Conservation (phyloP, 2,329 filamentous ascomycete species). For the Metarhizium album region DNA sequence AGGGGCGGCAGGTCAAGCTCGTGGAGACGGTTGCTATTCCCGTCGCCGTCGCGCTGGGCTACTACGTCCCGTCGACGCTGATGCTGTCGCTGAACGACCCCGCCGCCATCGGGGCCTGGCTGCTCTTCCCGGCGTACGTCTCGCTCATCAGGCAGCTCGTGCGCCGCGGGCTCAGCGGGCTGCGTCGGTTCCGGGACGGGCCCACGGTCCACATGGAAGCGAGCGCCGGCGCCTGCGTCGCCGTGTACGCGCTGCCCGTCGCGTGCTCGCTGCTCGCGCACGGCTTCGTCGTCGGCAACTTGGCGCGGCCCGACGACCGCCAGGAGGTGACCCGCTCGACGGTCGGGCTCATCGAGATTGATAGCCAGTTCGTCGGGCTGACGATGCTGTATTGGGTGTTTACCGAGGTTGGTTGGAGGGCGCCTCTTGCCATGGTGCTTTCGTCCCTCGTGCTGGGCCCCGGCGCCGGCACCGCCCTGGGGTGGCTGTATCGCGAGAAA, state of each 20-base stretch:
- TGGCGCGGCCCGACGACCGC: slow-evolving; percentile 32
- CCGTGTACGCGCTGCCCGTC: slow-evolving; percentile 35
- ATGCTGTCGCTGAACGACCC: slow-evolving; percentile 34
- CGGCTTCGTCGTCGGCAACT: slow-evolving; percentile 27
- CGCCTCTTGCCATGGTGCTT: slow-evolving; percentile 21
- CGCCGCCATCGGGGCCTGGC: slow-evolving; percentile 31
- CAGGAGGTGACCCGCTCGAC: slow-evolving; percentile 38
- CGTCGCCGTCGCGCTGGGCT: slow-evolving; percentile 35
- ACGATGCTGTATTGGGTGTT: slow-evolving; percentile 44
- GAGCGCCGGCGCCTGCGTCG: slow-evolving; percentile 23
- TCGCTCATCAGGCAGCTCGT: slow-evolving; percentile 29
- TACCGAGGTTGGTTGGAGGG: slow-evolving; percentile 37
- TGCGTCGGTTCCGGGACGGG: slow-evolving; percentile 17
- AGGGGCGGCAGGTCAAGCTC: slow-evolving; percentile 19
- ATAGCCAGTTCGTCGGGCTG: slow-evolving; percentile 32
- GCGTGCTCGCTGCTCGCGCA: slow-evolving; percentile 33
- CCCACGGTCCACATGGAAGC: slow-evolving; percentile 32
- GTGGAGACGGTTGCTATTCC: slow-evolving; percentile 49
- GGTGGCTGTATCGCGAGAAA: slow-evolving; percentile 29
- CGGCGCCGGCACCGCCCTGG: slow-evolving; percentile 26
- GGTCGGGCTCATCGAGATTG: slow-evolving; percentile 34
- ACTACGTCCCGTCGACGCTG: slow-evolving; percentile 32
- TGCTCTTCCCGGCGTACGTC: slow-evolving; percentile 42
- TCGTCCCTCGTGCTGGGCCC: slow-evolving; percentile 24
- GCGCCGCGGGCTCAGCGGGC: slow-evolving; percentile 15